Percentiles rank a stretch among this genome's conserved stretches.
Evolutionary conservation across 2,329 filamentous ascomycete genomes (phyloP).

Genomic region (Cephalotrichum gorgonifer): DNA sequence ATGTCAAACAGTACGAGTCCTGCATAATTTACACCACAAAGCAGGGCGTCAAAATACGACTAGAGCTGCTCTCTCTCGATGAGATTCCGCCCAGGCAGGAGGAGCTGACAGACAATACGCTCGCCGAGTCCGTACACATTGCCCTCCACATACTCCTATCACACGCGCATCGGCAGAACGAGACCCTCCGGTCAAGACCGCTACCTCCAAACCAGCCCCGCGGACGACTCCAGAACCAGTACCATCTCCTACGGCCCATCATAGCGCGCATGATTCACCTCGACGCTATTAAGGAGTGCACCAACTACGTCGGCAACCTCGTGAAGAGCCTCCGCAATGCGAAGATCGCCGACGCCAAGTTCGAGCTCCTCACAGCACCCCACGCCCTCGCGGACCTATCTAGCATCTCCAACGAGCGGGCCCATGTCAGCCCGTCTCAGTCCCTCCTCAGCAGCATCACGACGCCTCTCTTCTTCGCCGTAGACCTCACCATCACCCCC

Average conservation of each 20-base stretch:
- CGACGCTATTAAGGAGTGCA: slow-evolving; percentile 26
- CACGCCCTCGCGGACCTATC: slow-evolving; percentile 16
- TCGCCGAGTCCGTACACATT: slow-evolving; percentile 57
- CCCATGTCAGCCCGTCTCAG: slow-evolving; percentile 28
- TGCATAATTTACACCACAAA: slow-evolving; percentile 45
- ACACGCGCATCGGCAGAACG: slow-evolving; percentile 68
- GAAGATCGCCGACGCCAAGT: slow-evolving; percentile 30
- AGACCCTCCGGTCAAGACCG: slow-evolving; percentile 56
- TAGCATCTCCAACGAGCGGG: slow-evolving; percentile 22
- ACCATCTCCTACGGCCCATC: slow-evolving; percentile 40
- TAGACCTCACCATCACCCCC: slow-evolving; percentile 35
- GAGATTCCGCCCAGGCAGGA: slow-evolving; percentile 24
- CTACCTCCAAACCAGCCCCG: slow-evolving; percentile 26
- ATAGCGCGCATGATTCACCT: slow-evolving; percentile 37
- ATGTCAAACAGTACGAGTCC: slow-evolving; percentile 53
- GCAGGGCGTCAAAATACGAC: slow-evolving; percentile 40
- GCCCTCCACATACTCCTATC: slow-evolving; percentile 67
- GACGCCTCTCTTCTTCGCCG: slow-evolving; percentile 17
- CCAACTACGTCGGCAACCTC: slow-evolving; percentile 31
- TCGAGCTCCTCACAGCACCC: slow-evolving; percentile 29
- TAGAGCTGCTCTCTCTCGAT: slow-evolving; percentile 58
- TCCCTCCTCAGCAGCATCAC: slow-evolving; percentile 15
- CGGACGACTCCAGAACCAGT: slow-evolving; percentile 27
- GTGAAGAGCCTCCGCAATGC: slow-evolving; percentile 32
- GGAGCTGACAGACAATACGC: slow-evolving; percentile 26